Base-by-base conservation (phyloP, 257 asterid species). In the Solanum stenotomum region DNA sequence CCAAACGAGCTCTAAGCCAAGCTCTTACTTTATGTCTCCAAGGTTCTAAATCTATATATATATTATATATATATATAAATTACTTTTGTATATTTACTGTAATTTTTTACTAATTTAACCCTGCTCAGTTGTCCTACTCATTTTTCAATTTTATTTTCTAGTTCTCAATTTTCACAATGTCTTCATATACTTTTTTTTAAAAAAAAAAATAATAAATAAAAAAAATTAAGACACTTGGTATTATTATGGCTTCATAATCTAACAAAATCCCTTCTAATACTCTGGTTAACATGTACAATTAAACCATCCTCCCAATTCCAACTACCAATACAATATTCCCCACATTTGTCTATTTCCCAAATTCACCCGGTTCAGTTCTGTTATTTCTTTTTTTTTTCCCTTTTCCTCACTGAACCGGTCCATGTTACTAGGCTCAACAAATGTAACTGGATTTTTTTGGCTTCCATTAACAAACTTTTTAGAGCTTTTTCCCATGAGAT, bases 281-380 rank as follows among this genome's bases (percentile, higher is more conserved):
- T 46, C 85, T 81, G 18, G 85, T 46, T 81, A 81, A 81, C 68
- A 81, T 46, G 25, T 81, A 49, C 27, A 25, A 42, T 23, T 22
- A 61, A 79, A 27, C 27, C 27, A 81, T 81, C 85, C 85, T 81
- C 35, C n/a, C 85, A 81, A 46, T 46, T 46, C 70, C 68, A 46
- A 46, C 85, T 9, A 81, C 85, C 85, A 8, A 44, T 81, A 18
- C 65, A 15, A 44, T 11, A 79, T 79, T 42, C 85, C 38, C 85
- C 85, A 44, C 68, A 81, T 81, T 81, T 81, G 40, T 46, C 85
- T 81, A 37, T 56, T 44, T 44, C 37, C 40, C 34, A 27, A 79
- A 42, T 79, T 29, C 82, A 74, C 68, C 85, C 85, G 85, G 68
- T 46, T 81, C 85, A 81, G 29, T 81, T 81, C 85, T 81, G 85